A percentile compares a stretch with the other conserved stretches of the same genome.
Conservation (phyloP, 257 asterid species). For the Fraxinus anomala region DNA sequence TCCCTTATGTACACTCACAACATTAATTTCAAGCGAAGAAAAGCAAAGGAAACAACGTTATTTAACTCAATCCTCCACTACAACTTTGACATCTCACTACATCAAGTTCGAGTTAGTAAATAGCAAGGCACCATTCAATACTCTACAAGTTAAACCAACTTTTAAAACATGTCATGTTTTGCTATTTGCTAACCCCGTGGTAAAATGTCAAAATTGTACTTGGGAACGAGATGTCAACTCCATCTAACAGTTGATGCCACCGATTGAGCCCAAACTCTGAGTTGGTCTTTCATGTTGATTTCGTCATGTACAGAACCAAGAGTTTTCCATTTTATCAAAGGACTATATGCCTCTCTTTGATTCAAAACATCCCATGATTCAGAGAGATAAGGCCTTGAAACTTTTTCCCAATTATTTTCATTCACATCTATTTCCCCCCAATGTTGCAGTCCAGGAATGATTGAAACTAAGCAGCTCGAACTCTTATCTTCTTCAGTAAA, state of each 20-base stretch:
- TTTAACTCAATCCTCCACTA: no score
- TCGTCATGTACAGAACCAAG: constrained; percentile 41
- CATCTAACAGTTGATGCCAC: constrained; percentile 73
- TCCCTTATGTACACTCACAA: constrained; percentile 11
- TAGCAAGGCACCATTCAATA: not conserved
- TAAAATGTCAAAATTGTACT: not conserved
- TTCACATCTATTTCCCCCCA: constrained; percentile 38
- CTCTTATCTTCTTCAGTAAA: constrained; percentile 64
- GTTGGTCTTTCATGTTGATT: constrained; percentile 57
- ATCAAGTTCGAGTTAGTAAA: not conserved
- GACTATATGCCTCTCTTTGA: constrained; percentile 23
- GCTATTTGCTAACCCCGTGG: no score
- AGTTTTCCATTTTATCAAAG: constrained; percentile 49
- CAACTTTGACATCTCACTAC: no score
- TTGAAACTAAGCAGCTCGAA: constrained; percentile 45
- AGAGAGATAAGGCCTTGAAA: constrained; percentile 71
- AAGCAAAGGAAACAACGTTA: not conserved
- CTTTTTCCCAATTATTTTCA: not conserved
- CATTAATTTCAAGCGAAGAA: not conserved
- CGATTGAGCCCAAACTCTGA: constrained; percentile 76
- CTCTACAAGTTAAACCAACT: not conserved
- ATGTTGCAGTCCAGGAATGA: constrained; percentile 75
- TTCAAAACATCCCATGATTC: constrained; percentile 63
- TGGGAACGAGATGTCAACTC: not conserved
- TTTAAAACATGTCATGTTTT: no score